Percentiles rank a stretch among this genome's conserved stretches.
These are phyloP conservation scores for Oldenlandia corymbosa DNA, from an alignment of 257 asterid species.

Conservation along the genomic window DNA sequence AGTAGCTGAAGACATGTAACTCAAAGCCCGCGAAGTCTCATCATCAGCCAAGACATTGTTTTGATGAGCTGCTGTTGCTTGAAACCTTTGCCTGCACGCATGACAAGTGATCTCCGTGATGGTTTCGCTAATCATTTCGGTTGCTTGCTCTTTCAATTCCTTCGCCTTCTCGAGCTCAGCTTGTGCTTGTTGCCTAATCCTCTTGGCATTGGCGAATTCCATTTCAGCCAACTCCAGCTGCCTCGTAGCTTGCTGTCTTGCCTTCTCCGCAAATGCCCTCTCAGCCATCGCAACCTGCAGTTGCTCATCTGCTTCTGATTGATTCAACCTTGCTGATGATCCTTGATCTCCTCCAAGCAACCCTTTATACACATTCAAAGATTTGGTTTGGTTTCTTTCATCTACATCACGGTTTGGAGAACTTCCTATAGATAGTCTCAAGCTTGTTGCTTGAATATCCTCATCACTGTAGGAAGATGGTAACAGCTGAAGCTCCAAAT, in stretches of 20 bases:
- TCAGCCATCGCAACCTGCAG: conserved; percentile 49
- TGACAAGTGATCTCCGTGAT: conserved; percentile 58
- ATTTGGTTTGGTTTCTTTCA: background rate
- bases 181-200: conserved; percentile 55
- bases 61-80: conserved; percentile 12
- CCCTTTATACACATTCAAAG: conserved; percentile 6
- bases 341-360: background rate
- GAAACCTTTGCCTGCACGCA: conserved; percentile 48
- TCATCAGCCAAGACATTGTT: conserved; percentile 10
- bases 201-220: conserved; percentile 53
- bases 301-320: conserved; percentile 30
- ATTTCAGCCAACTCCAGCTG: conserved; percentile 58
- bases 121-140: conserved; percentile 38
- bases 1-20: conserved; percentile 30
- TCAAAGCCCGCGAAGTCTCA: conserved; percentile 33
- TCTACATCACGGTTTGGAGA: conserved; percentile 4
- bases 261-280: conserved; percentile 62
- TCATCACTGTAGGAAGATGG: conserved; percentile 31
- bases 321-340: conserved; percentile 16
- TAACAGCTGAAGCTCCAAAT: conserved; percentile 58
- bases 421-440: conserved; percentile 30
- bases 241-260: conserved; percentile 43
- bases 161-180: conserved; percentile 55
- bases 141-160: conserved; percentile 42
- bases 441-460: conserved; percentile 13